A percentile compares a stretch with the other conserved stretches of the same genome.
Evolutionary conservation across 1,284 basidiomycete genomes (phyloP).

Genomic region (Fistulinella staudtii): DNA sequence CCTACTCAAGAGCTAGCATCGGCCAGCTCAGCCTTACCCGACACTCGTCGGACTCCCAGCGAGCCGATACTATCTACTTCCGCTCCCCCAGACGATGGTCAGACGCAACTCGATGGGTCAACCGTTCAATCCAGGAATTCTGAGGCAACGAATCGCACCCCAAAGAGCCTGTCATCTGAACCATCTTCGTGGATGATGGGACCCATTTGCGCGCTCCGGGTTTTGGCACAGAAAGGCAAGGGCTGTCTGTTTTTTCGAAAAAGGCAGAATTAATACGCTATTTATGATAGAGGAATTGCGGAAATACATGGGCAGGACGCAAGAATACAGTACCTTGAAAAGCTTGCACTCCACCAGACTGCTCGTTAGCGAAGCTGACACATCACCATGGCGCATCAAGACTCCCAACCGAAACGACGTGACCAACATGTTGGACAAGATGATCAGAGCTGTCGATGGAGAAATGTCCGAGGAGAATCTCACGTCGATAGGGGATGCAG

Average conservation of each 20-base stretch:
- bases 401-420: constrained; percentile 18
- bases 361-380: constrained; percentile 5
- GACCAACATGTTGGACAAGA: constrained; percentile 20
- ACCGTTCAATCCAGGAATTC: background rate
- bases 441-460: constrained; percentile 23
- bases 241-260: background rate
- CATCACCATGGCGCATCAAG: constrained; percentile 5
- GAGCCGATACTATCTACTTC: background rate
- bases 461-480: constrained; percentile 21
- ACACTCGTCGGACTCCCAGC: background rate
- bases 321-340: constrained; percentile 6
- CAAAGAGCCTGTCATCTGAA: background rate
- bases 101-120: background rate
- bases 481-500: constrained; percentile 14
- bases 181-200: constrained; percentile 14
- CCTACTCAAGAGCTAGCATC: background rate
- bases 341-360: constrained; percentile 4
- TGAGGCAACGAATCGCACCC: background rate
- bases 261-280: background rate
- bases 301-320: background rate
- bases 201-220: constrained; percentile 13
- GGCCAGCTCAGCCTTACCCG: no score
- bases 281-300: constrained; percentile 4
- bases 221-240: constrained; percentile 9
- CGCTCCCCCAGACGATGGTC: background rate